Conservation (phyloP, 1,284 basidiomycete genomes). For the Trichosporon faecale region DNA sequence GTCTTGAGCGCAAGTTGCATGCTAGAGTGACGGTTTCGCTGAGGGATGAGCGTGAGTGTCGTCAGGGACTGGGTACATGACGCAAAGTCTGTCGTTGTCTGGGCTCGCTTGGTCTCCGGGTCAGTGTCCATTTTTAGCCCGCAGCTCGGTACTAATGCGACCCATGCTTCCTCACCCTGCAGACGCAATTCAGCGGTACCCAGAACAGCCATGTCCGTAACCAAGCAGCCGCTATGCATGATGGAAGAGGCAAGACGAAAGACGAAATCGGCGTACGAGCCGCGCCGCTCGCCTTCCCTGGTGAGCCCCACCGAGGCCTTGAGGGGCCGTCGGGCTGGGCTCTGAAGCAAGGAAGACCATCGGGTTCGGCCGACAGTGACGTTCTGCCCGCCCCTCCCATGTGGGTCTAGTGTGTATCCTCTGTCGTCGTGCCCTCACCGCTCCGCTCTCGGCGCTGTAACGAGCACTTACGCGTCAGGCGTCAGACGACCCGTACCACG, state of each 20-base stretch:
- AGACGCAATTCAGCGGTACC: too few relatives aligned
- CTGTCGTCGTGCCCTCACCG: not conserved
- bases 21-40: not conserved
- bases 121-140: not conserved
- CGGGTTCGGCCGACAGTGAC: conserved; percentile 4
- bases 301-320: not conserved
- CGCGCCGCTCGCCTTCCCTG: not conserved
- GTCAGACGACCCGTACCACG: not conserved
- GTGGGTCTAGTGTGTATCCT: not conserved
- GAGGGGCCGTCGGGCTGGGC: not conserved
- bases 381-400: not conserved
- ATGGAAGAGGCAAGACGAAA: not conserved
- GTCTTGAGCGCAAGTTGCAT: conserved; percentile 19
- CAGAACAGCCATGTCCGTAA: too few relatives aligned
- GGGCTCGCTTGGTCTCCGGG: not conserved
- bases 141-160: not conserved
- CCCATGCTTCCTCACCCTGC: too few relatives aligned
- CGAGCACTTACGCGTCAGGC: not conserved
- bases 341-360: not conserved
- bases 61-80: not conserved
- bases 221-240: not conserved
- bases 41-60: not conserved
- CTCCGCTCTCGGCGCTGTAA: not conserved
- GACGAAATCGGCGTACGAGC: not conserved
- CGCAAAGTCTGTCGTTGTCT: not conserved